Conservation (phyloP, 2,329 filamentous ascomycete genomes). For the Westerdykella sp. region DNA sequence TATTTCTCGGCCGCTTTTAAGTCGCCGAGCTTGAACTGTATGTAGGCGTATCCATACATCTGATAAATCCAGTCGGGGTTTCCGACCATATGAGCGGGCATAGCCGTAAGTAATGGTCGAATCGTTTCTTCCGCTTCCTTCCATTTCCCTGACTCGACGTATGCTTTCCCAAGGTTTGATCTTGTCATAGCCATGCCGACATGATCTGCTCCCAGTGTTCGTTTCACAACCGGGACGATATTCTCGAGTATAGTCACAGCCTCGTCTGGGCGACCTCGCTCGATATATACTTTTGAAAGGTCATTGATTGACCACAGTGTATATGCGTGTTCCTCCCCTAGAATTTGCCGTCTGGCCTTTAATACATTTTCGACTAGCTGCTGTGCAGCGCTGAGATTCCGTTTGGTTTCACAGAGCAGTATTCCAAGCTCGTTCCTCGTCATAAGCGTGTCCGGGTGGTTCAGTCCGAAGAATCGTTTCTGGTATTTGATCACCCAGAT, state of each 20-base stretch:
- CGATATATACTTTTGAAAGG: slow-evolving; percentile 19
- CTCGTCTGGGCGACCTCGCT: slow-evolving; percentile 12
- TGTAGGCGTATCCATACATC: slow-evolving; percentile 14
- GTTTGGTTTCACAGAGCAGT: slow-evolving; percentile 10
- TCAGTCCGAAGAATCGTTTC: slow-evolving; percentile 14
- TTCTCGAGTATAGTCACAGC: slow-evolving; percentile 14
- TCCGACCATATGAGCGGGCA: slow-evolving; percentile 2
- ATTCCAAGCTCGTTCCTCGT: slow-evolving; percentile 15
- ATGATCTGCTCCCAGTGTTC: slow-evolving; percentile 17
- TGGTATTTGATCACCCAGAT: slow-evolving; percentile 10
- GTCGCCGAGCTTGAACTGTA: slow-evolving; percentile 9
- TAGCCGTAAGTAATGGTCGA: slow-evolving; percentile 5
- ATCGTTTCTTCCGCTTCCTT: slow-evolving; percentile 14
- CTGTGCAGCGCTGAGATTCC: slow-evolving; percentile 6
- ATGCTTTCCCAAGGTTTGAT: slow-evolving; percentile 22
- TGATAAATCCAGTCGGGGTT: slow-evolving; percentile 17
- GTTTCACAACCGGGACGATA: slow-evolving; percentile 12
- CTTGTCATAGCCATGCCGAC: slow-evolving; percentile 22
- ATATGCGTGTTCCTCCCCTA: slow-evolving; percentile 24
- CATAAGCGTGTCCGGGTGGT: slow-evolving; percentile 17
- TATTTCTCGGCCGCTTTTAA: slow-evolving; percentile 10
- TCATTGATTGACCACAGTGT: slow-evolving; percentile 24
- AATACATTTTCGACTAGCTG: slow-evolving; percentile 12
- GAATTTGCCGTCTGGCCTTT: slow-evolving; percentile 9
- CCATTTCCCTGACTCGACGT: slow-evolving; percentile 10